phyloP scores from a whole-genome alignment of 306 rosid species.

The Chamaecrista fasciculata region DNA sequence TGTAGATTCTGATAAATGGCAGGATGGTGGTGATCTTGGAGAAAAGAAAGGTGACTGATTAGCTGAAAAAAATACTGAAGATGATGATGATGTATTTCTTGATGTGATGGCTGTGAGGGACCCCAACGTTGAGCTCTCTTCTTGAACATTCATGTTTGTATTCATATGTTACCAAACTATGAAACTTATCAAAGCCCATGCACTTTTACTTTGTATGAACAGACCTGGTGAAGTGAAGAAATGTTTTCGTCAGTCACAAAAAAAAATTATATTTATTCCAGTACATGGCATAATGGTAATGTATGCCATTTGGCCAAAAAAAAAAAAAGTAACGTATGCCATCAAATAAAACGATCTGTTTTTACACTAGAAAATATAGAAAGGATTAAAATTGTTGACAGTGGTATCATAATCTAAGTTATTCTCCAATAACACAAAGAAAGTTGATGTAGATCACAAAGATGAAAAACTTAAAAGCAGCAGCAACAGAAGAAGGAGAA shows the following conservation, averaged over 20 bases:
- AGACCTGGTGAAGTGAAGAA: slow-evolving; percentile 39
- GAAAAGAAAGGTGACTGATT: slow-evolving; percentile 91
- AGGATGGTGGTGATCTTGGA: slow-evolving; percentile 72
- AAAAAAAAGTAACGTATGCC: neutral
- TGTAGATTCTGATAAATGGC: slow-evolving; percentile 60
- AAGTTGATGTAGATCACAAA: slow-evolving; percentile 25
- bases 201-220: slow-evolving; percentile 27
- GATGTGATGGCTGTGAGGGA: slow-evolving; percentile 56
- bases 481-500: neutral
- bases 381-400: neutral
- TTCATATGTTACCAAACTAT: slow-evolving; percentile 33
- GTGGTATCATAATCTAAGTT: slow-evolving; percentile 12
- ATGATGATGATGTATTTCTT: slow-evolving; percentile 76
- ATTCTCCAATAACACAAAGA: neutral
- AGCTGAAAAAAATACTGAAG: slow-evolving; percentile 80
- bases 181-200: slow-evolving; percentile 39
- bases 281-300: slow-evolving; percentile 14
- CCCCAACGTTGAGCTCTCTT: slow-evolving; percentile 64
- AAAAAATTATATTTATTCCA: neutral
- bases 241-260: slow-evolving; percentile 25
- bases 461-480: no score
- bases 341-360: neutral
- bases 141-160: slow-evolving; percentile 65
- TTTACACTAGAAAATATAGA: neutral
- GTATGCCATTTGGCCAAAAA: no score